Conservation (phyloP, 305 asterid genomes). For the Solanum hybrid region DNA sequence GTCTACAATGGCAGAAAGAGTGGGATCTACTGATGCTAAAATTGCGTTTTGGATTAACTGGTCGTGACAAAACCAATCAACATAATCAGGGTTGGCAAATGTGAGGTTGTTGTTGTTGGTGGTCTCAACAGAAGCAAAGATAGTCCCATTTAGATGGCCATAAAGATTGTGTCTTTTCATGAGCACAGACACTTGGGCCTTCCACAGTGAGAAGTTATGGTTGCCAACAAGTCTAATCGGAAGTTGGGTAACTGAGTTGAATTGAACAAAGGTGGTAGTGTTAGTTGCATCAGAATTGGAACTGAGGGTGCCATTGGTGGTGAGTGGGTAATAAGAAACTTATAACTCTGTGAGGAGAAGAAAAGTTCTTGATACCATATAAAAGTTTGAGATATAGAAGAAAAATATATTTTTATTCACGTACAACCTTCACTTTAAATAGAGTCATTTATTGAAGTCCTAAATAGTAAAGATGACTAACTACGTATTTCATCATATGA, state of each 20-base stretch:
- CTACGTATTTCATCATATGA: neutral
- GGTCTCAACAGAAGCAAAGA: neutral
- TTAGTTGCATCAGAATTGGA: neutral
- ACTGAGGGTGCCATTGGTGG: neutral
- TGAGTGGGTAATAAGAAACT: neutral
- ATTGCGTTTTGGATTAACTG: neutral
- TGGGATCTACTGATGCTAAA: neutral
- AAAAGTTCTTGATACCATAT: neutral
- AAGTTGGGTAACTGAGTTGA: neutral
- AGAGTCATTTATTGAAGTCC: neutral
- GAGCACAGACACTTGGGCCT: neutral
- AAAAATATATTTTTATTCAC: neutral
- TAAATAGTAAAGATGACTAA: neutral
- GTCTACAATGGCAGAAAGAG: too few species aligned
- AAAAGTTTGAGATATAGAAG: neutral
- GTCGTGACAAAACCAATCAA: neutral
- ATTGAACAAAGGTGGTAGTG: neutral
- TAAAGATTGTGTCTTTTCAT: neutral
- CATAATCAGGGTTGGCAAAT: neutral
- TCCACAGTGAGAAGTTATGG: neutral
- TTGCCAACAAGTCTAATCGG: neutral
- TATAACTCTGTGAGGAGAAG: neutral
- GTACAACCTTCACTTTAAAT: neutral
- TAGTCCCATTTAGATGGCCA: neutral
- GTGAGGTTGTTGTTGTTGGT: neutral